These are phyloP conservation scores for Secale cereale DNA, from an alignment of 176 grass and related monocot genomes.

Conservation along the genomic window DNA sequence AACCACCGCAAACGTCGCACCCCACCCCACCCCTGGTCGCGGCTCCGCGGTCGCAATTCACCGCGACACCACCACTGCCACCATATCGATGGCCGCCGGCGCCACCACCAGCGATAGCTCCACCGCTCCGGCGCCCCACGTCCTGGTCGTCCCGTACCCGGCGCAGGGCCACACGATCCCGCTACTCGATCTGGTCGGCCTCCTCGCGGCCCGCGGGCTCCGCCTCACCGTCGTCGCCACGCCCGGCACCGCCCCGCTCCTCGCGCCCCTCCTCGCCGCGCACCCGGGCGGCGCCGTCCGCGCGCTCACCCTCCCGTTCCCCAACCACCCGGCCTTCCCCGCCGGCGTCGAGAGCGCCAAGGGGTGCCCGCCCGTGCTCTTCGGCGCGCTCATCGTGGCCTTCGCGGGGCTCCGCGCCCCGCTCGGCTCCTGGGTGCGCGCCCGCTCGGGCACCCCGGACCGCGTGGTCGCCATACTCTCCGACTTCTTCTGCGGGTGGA, in stretches of 20 bases:
- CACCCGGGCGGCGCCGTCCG: slow-evolving; percentile 16
- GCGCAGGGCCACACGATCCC: slow-evolving; percentile 57
- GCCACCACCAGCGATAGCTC: background rate
- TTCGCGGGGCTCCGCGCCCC: slow-evolving; percentile 23
- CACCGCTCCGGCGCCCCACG: slow-evolving; percentile 7
- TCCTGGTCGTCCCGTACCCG: slow-evolving; percentile 57
- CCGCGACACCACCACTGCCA: background rate
- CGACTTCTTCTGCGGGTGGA: slow-evolving; percentile 52
- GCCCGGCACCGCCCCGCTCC: slow-evolving; percentile 36
- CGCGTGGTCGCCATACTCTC: slow-evolving; percentile 39
- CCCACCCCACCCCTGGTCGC: no score
- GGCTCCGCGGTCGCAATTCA: background rate
- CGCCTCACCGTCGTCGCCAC: slow-evolving; percentile 51
- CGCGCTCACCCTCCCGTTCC: slow-evolving; percentile 48
- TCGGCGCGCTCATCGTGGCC: slow-evolving; percentile 8
- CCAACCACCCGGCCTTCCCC: slow-evolving; percentile 39
- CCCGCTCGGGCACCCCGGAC: background rate
- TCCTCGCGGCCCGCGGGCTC: slow-evolving; percentile 33
- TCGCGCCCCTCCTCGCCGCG: slow-evolving; percentile 37
- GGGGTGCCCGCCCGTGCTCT: background rate
- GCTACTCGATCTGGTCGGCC: slow-evolving; percentile 45
- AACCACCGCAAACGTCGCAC: background rate
- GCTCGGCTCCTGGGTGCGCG: background rate
- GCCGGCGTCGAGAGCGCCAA: slow-evolving; percentile 35
- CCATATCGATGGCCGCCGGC: background rate